phyloP scores from a whole-genome alignment of 306 rosid species.

The Cucumis melo region DNA sequence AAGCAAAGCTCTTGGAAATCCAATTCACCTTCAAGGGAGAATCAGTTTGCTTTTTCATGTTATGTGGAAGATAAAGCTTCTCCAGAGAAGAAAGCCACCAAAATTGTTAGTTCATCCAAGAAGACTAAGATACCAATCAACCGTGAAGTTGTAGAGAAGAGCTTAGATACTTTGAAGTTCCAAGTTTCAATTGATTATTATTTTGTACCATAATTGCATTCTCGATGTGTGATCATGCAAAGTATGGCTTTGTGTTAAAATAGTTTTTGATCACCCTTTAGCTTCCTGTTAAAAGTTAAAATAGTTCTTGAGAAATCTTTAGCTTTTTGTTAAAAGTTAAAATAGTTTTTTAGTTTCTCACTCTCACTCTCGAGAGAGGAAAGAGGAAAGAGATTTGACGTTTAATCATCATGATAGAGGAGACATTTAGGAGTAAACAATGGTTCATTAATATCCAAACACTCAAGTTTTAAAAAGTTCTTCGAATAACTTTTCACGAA shows the following conservation, averaged over 20 bases:
- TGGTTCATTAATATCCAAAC: no score
- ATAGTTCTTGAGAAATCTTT: no score
- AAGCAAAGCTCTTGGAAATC: constrained; percentile 28
- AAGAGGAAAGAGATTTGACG: no score
- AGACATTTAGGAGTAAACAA: no score
- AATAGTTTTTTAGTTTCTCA: no score
- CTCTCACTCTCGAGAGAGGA: no score
- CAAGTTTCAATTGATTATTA: constrained; percentile 18
- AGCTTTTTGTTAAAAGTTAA: no score
- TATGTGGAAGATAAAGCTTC: constrained; percentile 25
- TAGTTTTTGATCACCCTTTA: no score
- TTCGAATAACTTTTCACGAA: no score
- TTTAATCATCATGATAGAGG: no score
- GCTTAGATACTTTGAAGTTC: constrained; percentile 25
- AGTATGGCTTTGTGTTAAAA: not conserved
- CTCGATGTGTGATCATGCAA: not conserved
- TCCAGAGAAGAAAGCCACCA: constrained; percentile 41
- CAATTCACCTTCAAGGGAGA: constrained; percentile 44
- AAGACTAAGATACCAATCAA: constrained; percentile 36
- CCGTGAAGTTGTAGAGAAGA: constrained; percentile 36
- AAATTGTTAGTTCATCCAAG: constrained; percentile 32
- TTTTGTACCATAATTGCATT: not conserved
- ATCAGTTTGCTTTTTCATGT: constrained; percentile 21
- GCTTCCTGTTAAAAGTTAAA: no score
- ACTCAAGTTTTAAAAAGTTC: no score